Evolutionary conservation across 768 basidiomycete genomes (phyloP).

Genomic region (Candolleomyces efflorescens): DNA sequence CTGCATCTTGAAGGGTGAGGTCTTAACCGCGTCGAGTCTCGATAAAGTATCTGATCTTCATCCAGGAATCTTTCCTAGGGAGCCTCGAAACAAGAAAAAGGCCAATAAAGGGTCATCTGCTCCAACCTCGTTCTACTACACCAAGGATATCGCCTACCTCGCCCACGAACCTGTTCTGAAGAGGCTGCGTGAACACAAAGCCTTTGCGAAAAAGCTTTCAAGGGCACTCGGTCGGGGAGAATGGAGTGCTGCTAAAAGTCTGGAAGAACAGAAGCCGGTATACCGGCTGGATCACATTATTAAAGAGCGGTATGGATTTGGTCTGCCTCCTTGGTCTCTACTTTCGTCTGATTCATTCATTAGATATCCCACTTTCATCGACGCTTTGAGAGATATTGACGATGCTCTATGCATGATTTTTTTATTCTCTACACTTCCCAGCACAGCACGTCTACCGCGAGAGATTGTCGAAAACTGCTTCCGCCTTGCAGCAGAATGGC

Average conservation of each 20-base stretch:
- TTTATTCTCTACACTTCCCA: constrained; percentile 88
- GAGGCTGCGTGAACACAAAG: constrained; percentile 95
- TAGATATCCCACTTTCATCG: constrained; percentile 96
- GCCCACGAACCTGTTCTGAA: constrained; percentile 93
- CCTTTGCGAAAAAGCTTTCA: constrained; percentile 95
- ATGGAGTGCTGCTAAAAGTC: constrained; percentile 90
- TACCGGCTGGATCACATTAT: constrained; percentile 94
- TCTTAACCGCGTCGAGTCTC: constrained; percentile 5
- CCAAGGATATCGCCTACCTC: constrained; percentile 96
- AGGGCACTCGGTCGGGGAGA: constrained; percentile 91
- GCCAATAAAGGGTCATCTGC: constrained; percentile 98
- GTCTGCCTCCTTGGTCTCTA: neutral
- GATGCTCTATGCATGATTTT: constrained; percentile 95
- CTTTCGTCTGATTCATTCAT: neutral
- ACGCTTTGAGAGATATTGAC: constrained; percentile 94
- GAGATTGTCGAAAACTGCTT: constrained; percentile 88
- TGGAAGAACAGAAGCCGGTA: constrained; percentile 90
- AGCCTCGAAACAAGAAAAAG: constrained; percentile 85
- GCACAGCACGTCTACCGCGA: constrained; percentile 75
- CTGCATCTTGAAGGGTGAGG: constrained; percentile 93
- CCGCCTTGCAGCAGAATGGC: constrained; percentile 92
- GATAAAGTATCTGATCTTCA: neutral
- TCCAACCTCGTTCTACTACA: constrained; percentile 96
- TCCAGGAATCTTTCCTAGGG: constrained; percentile 94
- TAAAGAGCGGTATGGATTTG: constrained; percentile 77